These are phyloP conservation scores for Aegilops longissima DNA, from an alignment of 176 grass and related monocot genomes.

Conservation along the genomic window DNA sequence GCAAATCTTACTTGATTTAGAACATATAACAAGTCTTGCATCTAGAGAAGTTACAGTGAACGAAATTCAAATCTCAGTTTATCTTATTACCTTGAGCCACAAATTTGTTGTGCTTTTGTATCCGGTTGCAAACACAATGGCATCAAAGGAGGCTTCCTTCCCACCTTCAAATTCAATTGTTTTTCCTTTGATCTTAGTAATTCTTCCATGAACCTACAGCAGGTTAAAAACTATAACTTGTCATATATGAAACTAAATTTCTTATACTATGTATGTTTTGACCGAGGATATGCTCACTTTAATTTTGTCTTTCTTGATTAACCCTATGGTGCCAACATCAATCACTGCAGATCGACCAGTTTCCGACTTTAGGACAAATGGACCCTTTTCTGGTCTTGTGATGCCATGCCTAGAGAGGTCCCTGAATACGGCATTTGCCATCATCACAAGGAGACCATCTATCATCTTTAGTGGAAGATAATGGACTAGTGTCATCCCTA, in stretches of 20 bases:
- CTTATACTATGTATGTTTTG: not conserved
- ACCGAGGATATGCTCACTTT: not conserved
- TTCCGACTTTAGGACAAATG: not conserved
- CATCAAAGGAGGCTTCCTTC: not conserved
- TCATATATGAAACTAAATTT: not conserved
- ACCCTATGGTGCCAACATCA: not conserved
- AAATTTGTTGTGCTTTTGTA: not conserved
- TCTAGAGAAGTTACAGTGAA: not conserved
- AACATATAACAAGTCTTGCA: not conserved
- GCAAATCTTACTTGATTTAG: not conserved
- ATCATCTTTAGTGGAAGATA: not conserved
- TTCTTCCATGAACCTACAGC: not conserved
- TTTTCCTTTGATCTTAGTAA: not conserved
- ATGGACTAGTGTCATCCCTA: not conserved
- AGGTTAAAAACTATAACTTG: not conserved
- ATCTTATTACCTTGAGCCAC: not conserved
- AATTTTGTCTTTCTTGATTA: not conserved
- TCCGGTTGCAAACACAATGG: constrained; percentile 2
- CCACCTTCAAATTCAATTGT: not conserved
- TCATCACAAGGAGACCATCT: not conserved
- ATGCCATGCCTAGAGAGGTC: not conserved
- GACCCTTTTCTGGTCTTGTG: not conserved
- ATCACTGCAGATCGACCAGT: not conserved
- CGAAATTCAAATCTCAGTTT: not conserved
- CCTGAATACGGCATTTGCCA: not conserved